Conservation (phyloP, 176 grass and related monocot genomes). For the Oryza rufipogon region DNA sequence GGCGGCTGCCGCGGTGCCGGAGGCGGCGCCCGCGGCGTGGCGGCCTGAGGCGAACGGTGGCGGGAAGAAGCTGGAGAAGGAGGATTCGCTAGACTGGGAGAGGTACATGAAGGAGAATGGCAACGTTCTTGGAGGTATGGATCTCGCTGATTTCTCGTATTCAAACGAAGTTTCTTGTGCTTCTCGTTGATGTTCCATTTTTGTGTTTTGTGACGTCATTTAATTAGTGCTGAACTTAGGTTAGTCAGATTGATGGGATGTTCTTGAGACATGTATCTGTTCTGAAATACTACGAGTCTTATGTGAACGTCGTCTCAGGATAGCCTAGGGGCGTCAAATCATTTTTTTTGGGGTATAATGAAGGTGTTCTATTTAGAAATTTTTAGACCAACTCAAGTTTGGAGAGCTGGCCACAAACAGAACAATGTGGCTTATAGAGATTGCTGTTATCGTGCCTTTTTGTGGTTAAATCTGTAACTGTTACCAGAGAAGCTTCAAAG, state of each 20-base stretch:
- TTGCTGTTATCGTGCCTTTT: background rate
- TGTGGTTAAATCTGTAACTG: background rate
- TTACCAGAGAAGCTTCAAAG: background rate
- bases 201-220: background rate
- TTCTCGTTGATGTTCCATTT: background rate
- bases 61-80: conserved; percentile 74
- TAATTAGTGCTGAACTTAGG: background rate
- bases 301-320: background rate
- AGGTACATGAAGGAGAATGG: conserved; percentile 67
- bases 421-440: background rate
- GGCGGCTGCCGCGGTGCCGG: conserved; percentile 18
- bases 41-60: conserved; percentile 49
- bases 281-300: background rate
- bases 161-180: background rate
- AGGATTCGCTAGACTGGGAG: conserved; percentile 83
- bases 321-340: background rate
- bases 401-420: background rate
- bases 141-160: conserved; percentile 28
- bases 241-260: background rate
- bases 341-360: conserved; percentile 7
- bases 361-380: background rate
- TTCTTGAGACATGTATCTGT: background rate
- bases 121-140: conserved; percentile 59
- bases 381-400: background rate
- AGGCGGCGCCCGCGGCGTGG: conserved; percentile 29